Evolutionary conservation across 352 stramenopile genomes (phyloP), one percentile per base, ranked within the genome.

Genomic region (Phytophthora macrochlamydospora): DNA sequence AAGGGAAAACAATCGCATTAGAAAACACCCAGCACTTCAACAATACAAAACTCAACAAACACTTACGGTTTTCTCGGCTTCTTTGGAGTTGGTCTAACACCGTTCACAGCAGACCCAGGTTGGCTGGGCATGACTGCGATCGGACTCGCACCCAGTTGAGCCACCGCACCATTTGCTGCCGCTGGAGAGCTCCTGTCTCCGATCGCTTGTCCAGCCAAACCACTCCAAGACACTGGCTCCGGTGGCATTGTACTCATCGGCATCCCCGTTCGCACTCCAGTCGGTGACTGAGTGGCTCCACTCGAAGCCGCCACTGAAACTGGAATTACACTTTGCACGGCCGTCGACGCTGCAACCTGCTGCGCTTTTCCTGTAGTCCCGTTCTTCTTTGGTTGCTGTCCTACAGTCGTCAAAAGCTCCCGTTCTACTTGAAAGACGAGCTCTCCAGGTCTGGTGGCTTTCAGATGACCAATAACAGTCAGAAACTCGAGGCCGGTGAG

Each of bases 381-480:
- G 11, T 9, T 45, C 38, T 5, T 14, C 8, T 13, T 32, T 51
- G 44, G 44, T 24, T 24, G 18, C 18, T 24, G 18, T 24, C 18
- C 18, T 24, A 24, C 18, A 24, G 18, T 24, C 18, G 18, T 24
- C 18, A 24, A 24, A 24, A 24, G 18, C 24, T 60, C 35, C 4
- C 85, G 71, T 29, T 91, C 82, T 8, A 93, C 76, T 31, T 87
- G 69, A 56, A 91, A 90, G 35, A 83, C 56, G 8, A 93, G 63
- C 44, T 80, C 71, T 7, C 82, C 79, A 0, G 81, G 73, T 33
- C 61, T 68, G 2, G 72, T 80, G 1, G 73, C 72, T 69, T 93
- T 91, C 52, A 93, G 67, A 5, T 82, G 67, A 40, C 89, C 71
- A 44, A 91, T 83, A 2, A 81, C 77, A 18, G 83, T 72, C 9